Evolutionary conservation across 192 early-diverging fungal genomes (phyloP), one percentile per base, ranked within the genome.

Genomic region (Linnemannia schmuckeri): DNA sequence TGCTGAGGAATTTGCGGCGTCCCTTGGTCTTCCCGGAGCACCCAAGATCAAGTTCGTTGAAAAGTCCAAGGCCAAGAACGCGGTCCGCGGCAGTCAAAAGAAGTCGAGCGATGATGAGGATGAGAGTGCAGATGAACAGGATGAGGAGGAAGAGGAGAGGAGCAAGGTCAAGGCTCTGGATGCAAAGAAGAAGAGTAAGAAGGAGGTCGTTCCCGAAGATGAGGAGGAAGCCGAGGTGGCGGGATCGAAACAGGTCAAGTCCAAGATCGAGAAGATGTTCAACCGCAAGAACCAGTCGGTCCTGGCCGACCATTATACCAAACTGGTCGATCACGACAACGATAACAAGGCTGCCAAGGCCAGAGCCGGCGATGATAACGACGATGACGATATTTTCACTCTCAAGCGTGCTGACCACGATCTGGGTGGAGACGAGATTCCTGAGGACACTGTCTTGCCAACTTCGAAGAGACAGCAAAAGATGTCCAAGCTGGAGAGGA

Each of bases 211-310:
- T 9, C 70, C 81, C 47, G 80, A 75, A 41, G 75, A 80, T 6
- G 77, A 78, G 38, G 79, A 80, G 41, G 72, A 57, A 4, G 12
- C 47, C 9, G 70, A 69, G 5, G 54, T 66, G 49, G 20, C 57
- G 8, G 81, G 77, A 77, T 81, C 80, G 66, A 76, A 85, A 55
- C 77, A 89, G 63, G 84, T 93, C 72, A 93, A 92, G 76, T 98
- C 96, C 24, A 97, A 96, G 52, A 92, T 97, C 10, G 98, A 98
- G 74, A 95, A 95, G 82, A 95, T 99, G 97, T 97, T 99, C 90
- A 92, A 91, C 10, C 93, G 96, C 81, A 97, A 97, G 90, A 99
- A 99, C 92, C 93, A 94, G 72, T 94, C 93, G 63, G 94, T 98
- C 46, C 83, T 99, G 74, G 95, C 97, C 1, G 95, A 96, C 37